Evolutionary conservation across 2,329 filamentous ascomycete species (phyloP).

Genomic region (Ophiobolus disseminans): DNA sequence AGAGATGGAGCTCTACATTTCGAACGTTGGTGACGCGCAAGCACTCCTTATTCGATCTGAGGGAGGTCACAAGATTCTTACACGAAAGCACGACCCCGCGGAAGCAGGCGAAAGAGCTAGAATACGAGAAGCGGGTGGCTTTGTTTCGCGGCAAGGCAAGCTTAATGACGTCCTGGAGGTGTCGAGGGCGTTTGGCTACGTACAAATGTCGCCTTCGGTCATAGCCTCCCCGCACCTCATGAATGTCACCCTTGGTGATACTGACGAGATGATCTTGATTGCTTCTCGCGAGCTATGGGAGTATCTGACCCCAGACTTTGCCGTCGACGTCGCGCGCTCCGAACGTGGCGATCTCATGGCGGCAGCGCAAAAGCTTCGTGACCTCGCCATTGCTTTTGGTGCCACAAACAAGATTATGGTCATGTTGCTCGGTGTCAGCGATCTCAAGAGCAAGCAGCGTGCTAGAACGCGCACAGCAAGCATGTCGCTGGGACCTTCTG

Average conservation of each 20-base stretch:
- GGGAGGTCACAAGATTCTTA: constrained; percentile 81
- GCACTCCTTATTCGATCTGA: constrained; percentile 94
- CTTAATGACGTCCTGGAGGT: constrained; percentile 91
- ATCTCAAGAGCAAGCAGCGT: constrained; percentile 85
- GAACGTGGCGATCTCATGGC: constrained; percentile 92
- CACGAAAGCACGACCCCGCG: constrained; percentile 90
- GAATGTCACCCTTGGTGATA: constrained; percentile 79
- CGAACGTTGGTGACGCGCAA: constrained; percentile 94
- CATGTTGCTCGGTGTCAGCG: constrained; percentile 94
- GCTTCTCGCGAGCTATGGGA: constrained; percentile 96
- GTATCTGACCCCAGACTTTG: constrained; percentile 85
- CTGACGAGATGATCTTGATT: constrained; percentile 91
- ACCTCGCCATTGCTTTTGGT: constrained; percentile 94
- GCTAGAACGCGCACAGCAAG: constrained; percentile 79
- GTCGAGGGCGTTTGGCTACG: constrained; percentile 93
- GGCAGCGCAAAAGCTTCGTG: constrained; percentile 90
- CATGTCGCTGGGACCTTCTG: constrained; percentile 82
- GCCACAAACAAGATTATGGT: constrained; percentile 97
- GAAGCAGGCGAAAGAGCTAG: constrained; percentile 83
- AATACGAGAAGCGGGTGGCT: constrained; percentile 93
- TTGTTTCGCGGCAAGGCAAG: constrained; percentile 92
- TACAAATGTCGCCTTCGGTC: constrained; percentile 88
- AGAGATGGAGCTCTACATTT: constrained; percentile 88
- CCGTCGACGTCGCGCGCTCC: constrained; percentile 87
- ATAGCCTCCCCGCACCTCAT: constrained; percentile 87